Conservation (phyloP, 2,329 filamentous ascomycete genomes). For the Cladophialophora psammophila region DNA sequence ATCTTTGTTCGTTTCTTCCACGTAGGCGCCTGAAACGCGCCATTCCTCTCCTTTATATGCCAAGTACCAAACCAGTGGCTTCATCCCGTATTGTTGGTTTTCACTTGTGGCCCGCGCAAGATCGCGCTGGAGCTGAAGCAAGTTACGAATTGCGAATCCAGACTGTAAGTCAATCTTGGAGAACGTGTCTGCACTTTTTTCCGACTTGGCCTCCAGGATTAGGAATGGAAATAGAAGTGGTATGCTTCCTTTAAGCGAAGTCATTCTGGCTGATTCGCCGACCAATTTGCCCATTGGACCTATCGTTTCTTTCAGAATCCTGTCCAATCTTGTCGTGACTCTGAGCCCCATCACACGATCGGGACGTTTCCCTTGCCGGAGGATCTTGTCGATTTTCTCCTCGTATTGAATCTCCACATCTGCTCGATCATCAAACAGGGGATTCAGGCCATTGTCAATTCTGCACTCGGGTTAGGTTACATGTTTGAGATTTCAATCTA, state of each 20-base stretch:
- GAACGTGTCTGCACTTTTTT: constrained; percentile 5
- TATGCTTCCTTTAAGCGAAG: not conserved
- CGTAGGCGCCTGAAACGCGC: not conserved
- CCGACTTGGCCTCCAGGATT: constrained; percentile 3
- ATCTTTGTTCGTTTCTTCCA: not conserved
- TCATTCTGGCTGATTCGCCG: not conserved
- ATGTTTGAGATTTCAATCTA: not conserved
- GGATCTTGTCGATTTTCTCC: not conserved
- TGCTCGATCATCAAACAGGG: not conserved
- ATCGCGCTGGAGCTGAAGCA: constrained; percentile 12
- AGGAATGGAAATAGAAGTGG: constrained; percentile 12
- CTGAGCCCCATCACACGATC: constrained; percentile 1
- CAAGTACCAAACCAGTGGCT: constrained; percentile 14
- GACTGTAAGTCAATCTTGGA: not conserved
- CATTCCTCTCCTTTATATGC: constrained; percentile 3
- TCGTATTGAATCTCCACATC: constrained; percentile 3
- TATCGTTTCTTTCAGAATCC: not conserved
- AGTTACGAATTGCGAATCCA: not conserved
- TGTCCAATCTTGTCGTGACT: constrained; percentile 4
- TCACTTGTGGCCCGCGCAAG: not conserved
- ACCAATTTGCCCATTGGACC: not conserved
- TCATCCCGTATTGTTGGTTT: not conserved
- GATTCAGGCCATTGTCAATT: not conserved
- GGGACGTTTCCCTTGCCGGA: not conserved
- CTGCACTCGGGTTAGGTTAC: not conserved